Base-by-base conservation (phyloP, 306 rosid genomes). In the Citrullus colocynthis region DNA sequence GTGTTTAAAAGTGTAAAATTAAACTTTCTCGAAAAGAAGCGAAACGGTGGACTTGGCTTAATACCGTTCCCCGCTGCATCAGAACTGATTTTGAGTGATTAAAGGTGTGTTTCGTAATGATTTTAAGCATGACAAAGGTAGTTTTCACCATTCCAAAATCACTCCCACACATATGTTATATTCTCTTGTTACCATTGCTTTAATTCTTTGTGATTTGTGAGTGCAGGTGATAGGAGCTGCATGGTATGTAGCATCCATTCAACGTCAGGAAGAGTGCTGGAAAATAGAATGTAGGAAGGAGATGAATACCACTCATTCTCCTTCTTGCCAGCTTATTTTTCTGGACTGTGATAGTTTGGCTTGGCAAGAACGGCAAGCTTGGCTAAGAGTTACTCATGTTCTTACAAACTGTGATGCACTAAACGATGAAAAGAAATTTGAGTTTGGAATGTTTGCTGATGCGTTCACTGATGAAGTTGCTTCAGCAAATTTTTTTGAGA, bases 161-260 rank as follows among this genome's bases (percentile, higher is more conserved):
- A 48, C 54, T 48, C 16, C 54, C 16, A 13, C 12, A 48, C 54
- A 48, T 5, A 16, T 1, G 13, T 1, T 12, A 48, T 48, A 3
- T 14, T 71, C 24, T 71, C 32, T 2, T 2, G 45, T 57, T 78
- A 37, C 21, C 6, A n/a, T 30, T 42, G 37, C 44, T 58, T 58
- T 67, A 48, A 18, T 63, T 73, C 39, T 42, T 30, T 81, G 39
- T 2, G 44, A 57, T 58, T 75, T 65, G 90, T 87, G 79, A 83
- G 89, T 89, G 91, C 97, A 94, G 97, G 86, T 90, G 70, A 76
- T 86, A 34, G 99, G 99, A 76, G 90, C 97, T 42, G 74, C 92
- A 0, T 95, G 96, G 97, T 92, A 95, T 69, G 85, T 95, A 74
- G n/a, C 90, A 34, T 91, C 97, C 0, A 87, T 95, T 81, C 90